Evolutionary conservation across 2,329 filamentous ascomycete genomes (phyloP), one percentile per base, ranked within the genome.

Genomic region (Aureobasidium uvarum): DNA sequence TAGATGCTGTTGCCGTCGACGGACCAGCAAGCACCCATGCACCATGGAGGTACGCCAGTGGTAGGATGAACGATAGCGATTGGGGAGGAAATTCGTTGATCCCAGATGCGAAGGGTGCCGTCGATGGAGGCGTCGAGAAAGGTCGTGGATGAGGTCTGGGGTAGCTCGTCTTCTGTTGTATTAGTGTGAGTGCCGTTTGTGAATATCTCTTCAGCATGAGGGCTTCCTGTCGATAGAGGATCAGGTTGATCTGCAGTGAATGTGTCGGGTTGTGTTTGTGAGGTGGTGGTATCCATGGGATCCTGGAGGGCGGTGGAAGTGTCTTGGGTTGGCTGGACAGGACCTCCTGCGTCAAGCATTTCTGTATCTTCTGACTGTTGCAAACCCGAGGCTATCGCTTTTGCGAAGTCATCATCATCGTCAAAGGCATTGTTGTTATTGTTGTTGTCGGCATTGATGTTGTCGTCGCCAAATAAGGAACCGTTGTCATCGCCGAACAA

Each of bases 1-100:
- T 96, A 99, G 71, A 99, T 93, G 77, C 86, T 92, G 77, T 98
- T 98, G 16, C 95, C 95, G 74, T 97, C 91, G 0, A 92, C 92
- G 64, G 90, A 94, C 95, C 95, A 99, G 79, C 92, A 96, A 0
- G 92, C 92, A 70, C 91, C 93, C 87, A 96, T 97, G 77, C 94
- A 98, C 94, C 94, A 99, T 0, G 94, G 95, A 1, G 95, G 94
- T 0, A 92, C 90, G 20, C 87, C 87, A 13, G 86, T 85, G 13
- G 87, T 83, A 20, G 90, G 91, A 1, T 83, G 82, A 65, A 98
- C 94, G 33, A 88, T 86, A 2, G 95, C 92, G 1, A 96, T 83
- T 0, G 94, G 89, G 41, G 89, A 84, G 1, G 85, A 85, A 68
- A 90, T 85, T 23, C 95, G 87, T 3, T 89, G 83, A 73, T 99